Percentiles rank a stretch among this genome's conserved stretches.
Evolutionary conservation across 768 basidiomycete genomes (phyloP).

Genomic region (Mycena kentingensis): DNA sequence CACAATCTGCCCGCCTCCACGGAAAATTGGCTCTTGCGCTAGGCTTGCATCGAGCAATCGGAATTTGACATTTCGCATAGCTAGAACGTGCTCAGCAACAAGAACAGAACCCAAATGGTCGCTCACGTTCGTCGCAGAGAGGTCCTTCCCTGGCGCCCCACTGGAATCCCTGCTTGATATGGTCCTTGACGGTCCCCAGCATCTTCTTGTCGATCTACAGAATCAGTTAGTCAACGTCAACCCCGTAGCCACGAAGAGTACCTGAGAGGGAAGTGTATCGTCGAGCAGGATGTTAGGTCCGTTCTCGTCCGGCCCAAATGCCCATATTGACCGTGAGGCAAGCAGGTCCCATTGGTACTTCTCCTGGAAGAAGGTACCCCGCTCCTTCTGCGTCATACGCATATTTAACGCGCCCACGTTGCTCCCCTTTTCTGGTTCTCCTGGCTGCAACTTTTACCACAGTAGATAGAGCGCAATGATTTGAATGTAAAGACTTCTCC

Average conservation of each 20-base stretch:
- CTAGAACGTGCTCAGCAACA: no score
- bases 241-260: no score
- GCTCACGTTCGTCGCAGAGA: conserved; percentile 96
- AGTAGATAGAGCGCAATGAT: no score
- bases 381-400: conserved; percentile 92
- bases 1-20: conserved; percentile 97
- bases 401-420: conserved; percentile 83
- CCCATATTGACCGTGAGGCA: conserved; percentile 98
- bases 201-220: conserved; percentile 95
- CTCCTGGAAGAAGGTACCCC: conserved; percentile 94
- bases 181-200: conserved; percentile 85
- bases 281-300: conserved; percentile 94
- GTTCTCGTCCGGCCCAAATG: conserved; percentile 95
- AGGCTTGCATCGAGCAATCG: conserved; percentile 89
- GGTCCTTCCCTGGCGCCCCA: conserved; percentile 99
- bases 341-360: conserved; percentile 98
- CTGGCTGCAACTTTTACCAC: no score
- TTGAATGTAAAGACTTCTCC: no score
- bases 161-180: conserved; percentile 98
- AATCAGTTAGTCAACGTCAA: no score
- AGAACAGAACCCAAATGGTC: no score
- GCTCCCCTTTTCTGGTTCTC: no score
- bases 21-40: conserved; percentile 95
- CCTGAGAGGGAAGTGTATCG: conserved; percentile 94
- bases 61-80: conserved; percentile 99